phyloP scores from a whole-genome alignment of 495 filamentous ascomycete genomes.

The Bryoglossum gracile region DNA sequence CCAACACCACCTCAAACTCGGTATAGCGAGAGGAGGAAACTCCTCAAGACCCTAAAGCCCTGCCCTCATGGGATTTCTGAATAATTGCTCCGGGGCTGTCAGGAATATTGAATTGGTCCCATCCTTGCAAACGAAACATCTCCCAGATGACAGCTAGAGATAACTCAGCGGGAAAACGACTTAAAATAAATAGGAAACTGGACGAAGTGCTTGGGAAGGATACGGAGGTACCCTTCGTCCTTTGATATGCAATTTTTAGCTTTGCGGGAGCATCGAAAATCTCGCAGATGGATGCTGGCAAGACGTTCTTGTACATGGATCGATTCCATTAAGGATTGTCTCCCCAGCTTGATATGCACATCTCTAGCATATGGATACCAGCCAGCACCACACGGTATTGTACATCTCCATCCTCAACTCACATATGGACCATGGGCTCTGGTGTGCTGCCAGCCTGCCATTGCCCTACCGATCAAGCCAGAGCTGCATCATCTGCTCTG shows the following conservation, averaged over 20 bases:
- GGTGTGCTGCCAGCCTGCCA: not conserved
- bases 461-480: slow-evolving; percentile 14
- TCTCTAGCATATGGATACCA: too few species aligned
- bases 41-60: too few species aligned
- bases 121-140: too few species aligned
- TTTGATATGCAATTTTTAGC: not conserved
- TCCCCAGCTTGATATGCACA: too few species aligned
- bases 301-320: not conserved
- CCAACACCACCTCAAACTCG: not conserved
- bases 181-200: not conserved
- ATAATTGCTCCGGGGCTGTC: not conserved
- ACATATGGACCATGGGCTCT: not conserved
- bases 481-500: slow-evolving; percentile 4
- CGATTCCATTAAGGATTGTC: not conserved
- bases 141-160: too few species aligned
- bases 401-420: too few species aligned
- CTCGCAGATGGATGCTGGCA: not conserved
- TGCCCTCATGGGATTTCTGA: not conserved
- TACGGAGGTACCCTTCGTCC: too few species aligned
- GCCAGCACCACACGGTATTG: too few species aligned
- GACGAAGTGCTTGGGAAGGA: not conserved
- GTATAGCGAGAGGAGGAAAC: not conserved
- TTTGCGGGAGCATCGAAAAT: not conserved
- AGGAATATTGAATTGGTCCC: too few species aligned
- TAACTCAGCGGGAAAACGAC: too few species aligned